These are phyloP conservation scores for Endocladia muricata DNA, from an alignment of 31 red algal genomes.

Conservation along the genomic window DNA sequence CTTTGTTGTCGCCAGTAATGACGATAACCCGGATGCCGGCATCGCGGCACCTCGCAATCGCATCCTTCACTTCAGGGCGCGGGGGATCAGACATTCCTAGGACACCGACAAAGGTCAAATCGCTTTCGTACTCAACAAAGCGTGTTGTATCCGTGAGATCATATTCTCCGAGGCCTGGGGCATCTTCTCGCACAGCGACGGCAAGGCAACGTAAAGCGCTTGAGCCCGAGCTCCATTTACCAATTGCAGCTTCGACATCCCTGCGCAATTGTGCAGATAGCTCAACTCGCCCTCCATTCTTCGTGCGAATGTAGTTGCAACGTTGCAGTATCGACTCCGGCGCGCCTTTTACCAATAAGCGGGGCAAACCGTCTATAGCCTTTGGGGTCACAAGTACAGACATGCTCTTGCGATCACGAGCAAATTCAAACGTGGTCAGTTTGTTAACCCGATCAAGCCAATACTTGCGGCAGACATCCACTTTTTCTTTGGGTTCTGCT, in stretches of 20 bases:
- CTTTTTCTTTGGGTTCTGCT: slow-evolving; percentile 42
- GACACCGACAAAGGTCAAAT: slow-evolving; percentile 88
- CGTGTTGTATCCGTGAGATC: slow-evolving; percentile 75
- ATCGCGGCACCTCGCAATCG: slow-evolving; percentile 74
- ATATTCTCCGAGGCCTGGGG: slow-evolving; percentile 59
- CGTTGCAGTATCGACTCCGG: slow-evolving; percentile 83
- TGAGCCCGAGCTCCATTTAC: slow-evolving; percentile 56
- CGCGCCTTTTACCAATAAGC: slow-evolving; percentile 96
- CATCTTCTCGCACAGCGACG: slow-evolving; percentile 81
- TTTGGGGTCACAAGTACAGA: slow-evolving; percentile 67
- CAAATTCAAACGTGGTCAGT: slow-evolving; percentile 91
- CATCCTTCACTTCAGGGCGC: slow-evolving; percentile 81
- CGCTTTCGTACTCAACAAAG: slow-evolving; percentile 73
- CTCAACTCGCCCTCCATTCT: slow-evolving; percentile 28
- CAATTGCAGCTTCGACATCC: slow-evolving; percentile 56
- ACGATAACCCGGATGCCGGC: slow-evolving; percentile 98
- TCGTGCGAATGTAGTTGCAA: slow-evolving; percentile 56
- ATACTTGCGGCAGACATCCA: slow-evolving; percentile 60
- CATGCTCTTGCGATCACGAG: slow-evolving; percentile 97
- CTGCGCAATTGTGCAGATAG: slow-evolving; percentile 34
- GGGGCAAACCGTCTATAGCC: slow-evolving; percentile 7
- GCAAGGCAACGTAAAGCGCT: slow-evolving; percentile 80
- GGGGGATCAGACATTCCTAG: slow-evolving; percentile 98
- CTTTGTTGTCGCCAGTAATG: slow-evolving; percentile 98
- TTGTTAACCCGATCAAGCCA: slow-evolving; percentile 59